Evolutionary conservation across 345 rosid genomes (phyloP), one percentile per base, ranked within the genome.

Genomic region (Lumnitzera racemosa): DNA sequence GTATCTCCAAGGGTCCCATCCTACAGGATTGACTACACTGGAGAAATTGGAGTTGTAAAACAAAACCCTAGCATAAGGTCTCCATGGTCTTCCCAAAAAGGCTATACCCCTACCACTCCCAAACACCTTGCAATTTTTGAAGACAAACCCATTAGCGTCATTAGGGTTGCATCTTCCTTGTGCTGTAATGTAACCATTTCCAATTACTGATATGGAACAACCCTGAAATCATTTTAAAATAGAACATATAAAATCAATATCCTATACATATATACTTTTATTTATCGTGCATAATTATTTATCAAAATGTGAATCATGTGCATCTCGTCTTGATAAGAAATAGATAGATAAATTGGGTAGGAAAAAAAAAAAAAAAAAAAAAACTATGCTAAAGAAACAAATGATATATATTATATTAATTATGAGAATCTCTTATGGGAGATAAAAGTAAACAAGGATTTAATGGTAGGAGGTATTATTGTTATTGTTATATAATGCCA

Each of bases 31-130:
- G 1, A 86, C 53, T 0, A 80, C 62, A 3, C 46, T 1, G 1
- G 81, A 48, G 9, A 86, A 68, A 4, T 61, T 54, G 10, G 77
- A 71, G 11, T 57, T 23, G 66, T 72, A 78, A 73, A 83, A 83
- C 1, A 86, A 2, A 9, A 83, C 89, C 58, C 87, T 81, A 0
- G 87, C 57, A n/a, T 54, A 71, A 0, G 24, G 55, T 67, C 92
- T 70, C 89, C 89, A 83, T 2, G 89, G 82, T 64, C 92, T 80
- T 2, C 87, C 89, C 17, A 86, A 17, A 9, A 23, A 66, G 11
- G 81, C n/a, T 11, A 61, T 17, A 4, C 85, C 85, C 11, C 62
- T 17, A 4, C 85, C 85, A 14, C 0, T 50, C 2, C 89, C 92
- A 46, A 29, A 43, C 2, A 86, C 76, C 3, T 25, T 48, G 67